Evolutionary conservation across 371 early-diverging fungal species (phyloP).

Genomic region (Choanephora cucurbitarum): DNA sequence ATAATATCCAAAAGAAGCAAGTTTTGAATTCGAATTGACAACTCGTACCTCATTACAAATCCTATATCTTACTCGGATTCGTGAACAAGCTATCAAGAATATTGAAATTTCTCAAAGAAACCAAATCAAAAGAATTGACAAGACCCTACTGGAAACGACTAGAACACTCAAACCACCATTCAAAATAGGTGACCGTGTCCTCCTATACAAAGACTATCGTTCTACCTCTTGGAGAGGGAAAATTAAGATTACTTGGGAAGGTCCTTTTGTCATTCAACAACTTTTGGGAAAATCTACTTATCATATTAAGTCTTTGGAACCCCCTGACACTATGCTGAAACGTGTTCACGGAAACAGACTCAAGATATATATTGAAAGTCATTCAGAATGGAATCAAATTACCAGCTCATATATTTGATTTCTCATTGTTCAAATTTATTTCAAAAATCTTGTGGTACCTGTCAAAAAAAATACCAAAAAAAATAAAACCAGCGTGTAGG

Average conservation of each 20-base stretch:
- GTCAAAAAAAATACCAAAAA: too few species aligned
- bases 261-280: background rate
- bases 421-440: too few species aligned
- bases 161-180: slow-evolving; percentile 2
- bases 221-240: slow-evolving; percentile 6
- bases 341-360: background rate
- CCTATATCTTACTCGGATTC: background rate
- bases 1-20: background rate
- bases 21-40: background rate
- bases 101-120: background rate
- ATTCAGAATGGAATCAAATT: too few species aligned
- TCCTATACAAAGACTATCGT: background rate
- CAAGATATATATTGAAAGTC: background rate
- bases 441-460: too few species aligned
- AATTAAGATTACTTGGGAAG: background rate
- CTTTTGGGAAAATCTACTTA: background rate
- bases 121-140: background rate
- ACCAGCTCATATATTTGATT: too few species aligned
- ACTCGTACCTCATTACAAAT: background rate
- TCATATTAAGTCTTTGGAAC: background rate
- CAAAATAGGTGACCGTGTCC: background rate
- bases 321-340: background rate
- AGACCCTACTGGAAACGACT: background rate
- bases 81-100: background rate
- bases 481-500: too few species aligned